A percentile compares a stretch with the other conserved stretches of the same genome.
These are phyloP conservation scores for Boletellus deceptivus DNA, from an alignment of 1,284 basidiomycete species.

Conservation along the genomic window DNA sequence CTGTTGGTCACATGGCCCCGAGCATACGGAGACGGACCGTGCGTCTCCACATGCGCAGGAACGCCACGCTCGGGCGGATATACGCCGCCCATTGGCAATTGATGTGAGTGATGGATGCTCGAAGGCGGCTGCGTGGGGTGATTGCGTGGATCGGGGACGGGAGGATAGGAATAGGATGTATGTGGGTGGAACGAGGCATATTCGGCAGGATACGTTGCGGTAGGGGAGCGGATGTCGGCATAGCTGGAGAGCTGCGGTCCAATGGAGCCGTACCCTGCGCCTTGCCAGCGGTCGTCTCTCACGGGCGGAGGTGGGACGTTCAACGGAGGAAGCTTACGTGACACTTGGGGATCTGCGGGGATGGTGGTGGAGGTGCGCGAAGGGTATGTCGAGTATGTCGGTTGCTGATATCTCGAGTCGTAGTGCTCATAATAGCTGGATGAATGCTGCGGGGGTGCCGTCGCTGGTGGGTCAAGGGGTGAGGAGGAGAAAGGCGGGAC, in stretches of 20 bases:
- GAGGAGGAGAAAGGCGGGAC: constrained; percentile 1
- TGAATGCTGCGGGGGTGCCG: constrained; percentile 45
- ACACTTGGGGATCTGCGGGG: constrained; percentile 41
- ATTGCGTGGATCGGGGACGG: constrained; percentile 33
- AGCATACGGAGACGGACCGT: constrained; percentile 43
- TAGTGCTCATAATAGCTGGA: constrained; percentile 52
- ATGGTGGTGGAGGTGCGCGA: constrained; percentile 48
- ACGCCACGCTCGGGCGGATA: constrained; percentile 31
- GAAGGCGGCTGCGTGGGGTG: constrained; percentile 26
- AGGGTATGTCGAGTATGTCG: constrained; percentile 46
- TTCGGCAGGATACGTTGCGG: constrained; percentile 49
- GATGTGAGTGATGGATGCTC: constrained; percentile 29
- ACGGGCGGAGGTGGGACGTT: constrained; percentile 31
- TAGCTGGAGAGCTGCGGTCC: constrained; percentile 34
- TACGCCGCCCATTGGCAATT: constrained; percentile 25
- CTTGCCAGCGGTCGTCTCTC: constrained; percentile 48
- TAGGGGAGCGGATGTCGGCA: constrained; percentile 53
- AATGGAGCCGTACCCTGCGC: constrained; percentile 37
- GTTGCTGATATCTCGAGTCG: constrained; percentile 56
- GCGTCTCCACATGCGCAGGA: constrained; percentile 33
- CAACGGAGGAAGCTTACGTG: constrained; percentile 49
- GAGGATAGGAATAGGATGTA: constrained; percentile 36
- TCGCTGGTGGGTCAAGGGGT: constrained; percentile 15
- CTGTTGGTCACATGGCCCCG: constrained; percentile 35
- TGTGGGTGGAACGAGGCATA: constrained; percentile 40